Base-by-base conservation (phyloP, 306 rosid species). In the Acmispon strigosus region DNA sequence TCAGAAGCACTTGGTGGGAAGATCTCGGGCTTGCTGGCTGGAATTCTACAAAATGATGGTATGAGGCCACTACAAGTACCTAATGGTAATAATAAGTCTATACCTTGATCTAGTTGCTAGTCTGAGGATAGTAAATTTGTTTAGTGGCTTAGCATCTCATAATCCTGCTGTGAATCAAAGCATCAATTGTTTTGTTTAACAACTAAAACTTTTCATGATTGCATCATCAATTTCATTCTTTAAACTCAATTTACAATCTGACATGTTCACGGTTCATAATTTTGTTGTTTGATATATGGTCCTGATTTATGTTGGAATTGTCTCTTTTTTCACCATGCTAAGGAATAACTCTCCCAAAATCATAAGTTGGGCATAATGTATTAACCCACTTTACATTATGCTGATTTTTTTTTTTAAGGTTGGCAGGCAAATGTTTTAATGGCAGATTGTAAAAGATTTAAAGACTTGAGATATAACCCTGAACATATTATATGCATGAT, bases 31-130 rank as follows among this genome's bases (percentile, higher is more conserved):
- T 51, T 79, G 63, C 72, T 59, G 69, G 70, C 75, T 65, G 86
- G 85, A 49, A 78, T 75, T 76, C 60, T 75, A 5, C 84, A 45
- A 60, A 79, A 72, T 32, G 55, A 77, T 69, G 59, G 72, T 59
- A 73, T 59, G 69, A 87, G 78, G 62, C 81, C 82, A 2, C 67
- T 76, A 54, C 84, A 80, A 78, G 64, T 62, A 18, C 80, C 80
- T 55, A 32, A 84, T 78, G 85, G 89, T 86, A 32, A 32, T 32
- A 76, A 63, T 62, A 54, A 45, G 63, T 53, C 65, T 62, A 66
- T 61, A 63, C 59, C 52, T 37, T 42, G 58, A 41, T 53, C 37
- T 57, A 39, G 10, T 54, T 52, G 73, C 39, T 61, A 72, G 27
- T 29, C 24, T 47, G 62, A 50, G 56, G 42, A 12, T 12, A 0